phyloP scores from a whole-genome alignment of 1,139 yeast species.

The Yarrowia galli region DNA sequence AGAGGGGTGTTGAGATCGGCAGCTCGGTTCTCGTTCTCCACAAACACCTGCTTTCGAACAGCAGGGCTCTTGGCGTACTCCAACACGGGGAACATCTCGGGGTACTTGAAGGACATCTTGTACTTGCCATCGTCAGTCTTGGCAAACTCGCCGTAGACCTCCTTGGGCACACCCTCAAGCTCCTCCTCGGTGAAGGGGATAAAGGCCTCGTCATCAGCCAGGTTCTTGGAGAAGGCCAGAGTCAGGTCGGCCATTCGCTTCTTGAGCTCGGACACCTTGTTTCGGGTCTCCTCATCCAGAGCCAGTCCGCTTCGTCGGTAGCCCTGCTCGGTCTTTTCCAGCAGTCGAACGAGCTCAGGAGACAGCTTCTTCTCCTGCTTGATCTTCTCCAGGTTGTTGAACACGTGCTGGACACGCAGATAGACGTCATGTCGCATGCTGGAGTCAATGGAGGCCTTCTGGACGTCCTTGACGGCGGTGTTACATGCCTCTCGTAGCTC shows the following conservation, averaged over 20 bases:
- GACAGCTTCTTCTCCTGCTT: constrained; percentile 51
- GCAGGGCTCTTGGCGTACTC: constrained; percentile 69
- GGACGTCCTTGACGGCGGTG: constrained; percentile 34
- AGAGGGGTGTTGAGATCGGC: constrained; percentile 67
- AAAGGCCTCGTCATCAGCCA: constrained; percentile 75
- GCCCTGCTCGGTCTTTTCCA: constrained; percentile 62
- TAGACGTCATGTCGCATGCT: constrained; percentile 36
- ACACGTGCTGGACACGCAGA: constrained; percentile 35
- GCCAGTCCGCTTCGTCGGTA: constrained; percentile 74
- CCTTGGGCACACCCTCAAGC: constrained; percentile 75
- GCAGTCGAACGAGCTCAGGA: constrained; percentile 63
- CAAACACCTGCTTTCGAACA: constrained; percentile 69
- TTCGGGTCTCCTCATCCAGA: constrained; percentile 62
- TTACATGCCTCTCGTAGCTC: constrained; percentile 36
- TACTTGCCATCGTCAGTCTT: constrained; percentile 50
- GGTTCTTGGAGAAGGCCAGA: constrained; percentile 65
- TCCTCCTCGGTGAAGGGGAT: constrained; percentile 67
- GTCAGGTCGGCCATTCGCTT: constrained; percentile 64
- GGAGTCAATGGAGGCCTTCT: constrained; percentile 32
- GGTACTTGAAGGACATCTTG: constrained; percentile 81
- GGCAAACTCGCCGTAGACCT: constrained; percentile 65
- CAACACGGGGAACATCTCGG: constrained; percentile 78
- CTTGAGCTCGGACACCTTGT: constrained; percentile 63
- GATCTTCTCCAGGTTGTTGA: constrained; percentile 29
- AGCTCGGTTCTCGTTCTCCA: constrained; percentile 71